Evolutionary conservation across 2,329 filamentous ascomycete genomes (phyloP).

Genomic region (Decorospora gaudefroyi): DNA sequence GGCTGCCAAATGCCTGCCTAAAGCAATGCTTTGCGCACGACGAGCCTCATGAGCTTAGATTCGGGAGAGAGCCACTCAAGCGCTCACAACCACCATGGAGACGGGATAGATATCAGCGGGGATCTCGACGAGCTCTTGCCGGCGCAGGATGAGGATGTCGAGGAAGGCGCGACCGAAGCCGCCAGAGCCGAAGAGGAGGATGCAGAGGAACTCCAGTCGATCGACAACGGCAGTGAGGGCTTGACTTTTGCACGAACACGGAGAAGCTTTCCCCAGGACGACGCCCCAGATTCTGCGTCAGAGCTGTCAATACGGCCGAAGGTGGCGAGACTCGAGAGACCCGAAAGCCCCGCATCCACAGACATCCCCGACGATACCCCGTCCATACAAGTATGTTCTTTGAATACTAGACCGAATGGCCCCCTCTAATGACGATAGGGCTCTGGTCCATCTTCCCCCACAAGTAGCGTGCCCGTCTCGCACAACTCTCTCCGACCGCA

Average conservation of each 20-base stretch:
- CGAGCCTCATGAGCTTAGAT: constrained; percentile 70
- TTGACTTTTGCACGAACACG: constrained; percentile 42
- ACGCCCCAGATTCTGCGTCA: constrained; percentile 30
- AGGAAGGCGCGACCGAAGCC: constrained; percentile 8
- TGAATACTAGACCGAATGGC: constrained; percentile 26
- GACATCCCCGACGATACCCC: constrained; percentile 84
- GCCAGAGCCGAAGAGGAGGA: constrained; percentile 25
- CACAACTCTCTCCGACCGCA: constrained; percentile 71
- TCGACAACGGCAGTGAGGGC: constrained; percentile 31
- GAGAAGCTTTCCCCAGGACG: constrained; percentile 17
- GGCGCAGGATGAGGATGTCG: constrained; percentile 1
- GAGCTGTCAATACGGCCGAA: constrained; percentile 24
- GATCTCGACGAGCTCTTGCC: not conserved
- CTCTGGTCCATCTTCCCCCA: constrained; percentile 64
- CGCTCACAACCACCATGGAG: constrained; percentile 54
- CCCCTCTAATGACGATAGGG: constrained; percentile 48
- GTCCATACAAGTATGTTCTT: constrained; percentile 70
- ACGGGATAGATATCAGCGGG: constrained; percentile 49
- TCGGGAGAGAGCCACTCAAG: constrained; percentile 65
- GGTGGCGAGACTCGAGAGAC: constrained; percentile 38
- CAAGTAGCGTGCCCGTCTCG: constrained; percentile 73
- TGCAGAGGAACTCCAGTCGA: constrained; percentile 31
- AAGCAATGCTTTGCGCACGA: constrained; percentile 59
- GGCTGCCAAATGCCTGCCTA: constrained; percentile 28
- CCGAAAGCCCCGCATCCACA: constrained; percentile 69